These are phyloP conservation scores for Caulochytrium protostelioides DNA, from an alignment of 371 early-diverging fungal species.

Conservation along the genomic window DNA sequence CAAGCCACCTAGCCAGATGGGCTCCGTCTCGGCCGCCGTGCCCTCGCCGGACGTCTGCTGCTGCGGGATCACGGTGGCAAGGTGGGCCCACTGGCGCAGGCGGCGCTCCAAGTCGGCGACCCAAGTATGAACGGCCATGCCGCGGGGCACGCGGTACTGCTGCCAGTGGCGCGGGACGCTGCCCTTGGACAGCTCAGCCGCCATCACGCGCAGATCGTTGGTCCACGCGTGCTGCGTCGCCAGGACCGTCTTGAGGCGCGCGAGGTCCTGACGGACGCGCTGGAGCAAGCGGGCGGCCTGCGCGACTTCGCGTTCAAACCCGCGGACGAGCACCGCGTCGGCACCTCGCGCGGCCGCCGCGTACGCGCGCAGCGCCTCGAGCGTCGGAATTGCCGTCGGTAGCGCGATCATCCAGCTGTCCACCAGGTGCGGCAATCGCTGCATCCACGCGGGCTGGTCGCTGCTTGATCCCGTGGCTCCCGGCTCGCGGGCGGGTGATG, in stretches of 20 bases:
- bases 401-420: slow-evolving; percentile 8
- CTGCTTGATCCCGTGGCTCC: too few species aligned
- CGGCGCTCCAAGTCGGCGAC: slow-evolving; percentile 47
- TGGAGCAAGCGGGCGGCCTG: slow-evolving; percentile 38
- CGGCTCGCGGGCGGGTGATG: not conserved
- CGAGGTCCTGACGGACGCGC: slow-evolving; percentile 42
- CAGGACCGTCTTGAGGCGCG: slow-evolving; percentile 39
- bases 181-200: slow-evolving; percentile 44
- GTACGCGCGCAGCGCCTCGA: too few species aligned
- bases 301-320: slow-evolving; percentile 57
- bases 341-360: too few species aligned
- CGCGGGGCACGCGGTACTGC: slow-evolving; percentile 44
- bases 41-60: not conserved
- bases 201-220: slow-evolving; percentile 50
- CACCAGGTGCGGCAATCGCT: not conserved
- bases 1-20: slow-evolving; percentile 67
- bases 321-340: slow-evolving; percentile 53
- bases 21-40: not conserved
- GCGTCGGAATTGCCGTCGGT: slow-evolving; percentile 16
- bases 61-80: too few species aligned
- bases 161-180: slow-evolving; percentile 59
- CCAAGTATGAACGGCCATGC: slow-evolving; percentile 41
- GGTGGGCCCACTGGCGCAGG: slow-evolving; percentile 35
- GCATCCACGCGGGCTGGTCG: slow-evolving; percentile 1
- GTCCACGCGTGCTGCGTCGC: slow-evolving; percentile 61